Base-by-base conservation (phyloP, 2,329 filamentous ascomycete species). In the Penicillium janthinellum region DNA sequence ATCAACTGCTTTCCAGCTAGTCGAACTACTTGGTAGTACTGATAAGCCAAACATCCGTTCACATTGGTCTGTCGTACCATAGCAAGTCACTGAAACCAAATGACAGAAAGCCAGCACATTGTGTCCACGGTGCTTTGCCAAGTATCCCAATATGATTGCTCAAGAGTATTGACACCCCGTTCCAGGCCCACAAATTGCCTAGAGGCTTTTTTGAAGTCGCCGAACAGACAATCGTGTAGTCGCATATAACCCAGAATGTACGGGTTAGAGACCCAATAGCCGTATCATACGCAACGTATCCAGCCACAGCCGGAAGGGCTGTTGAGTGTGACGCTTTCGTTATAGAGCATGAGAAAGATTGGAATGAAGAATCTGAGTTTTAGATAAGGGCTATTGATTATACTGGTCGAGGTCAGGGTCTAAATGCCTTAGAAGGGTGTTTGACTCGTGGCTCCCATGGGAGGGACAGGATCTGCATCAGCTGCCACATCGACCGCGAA, bases 401-500 rank as follows among this genome's bases (percentile, higher is more conserved):
- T 12, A 20, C 10, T 34, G n/a, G 20, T 20, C 12, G 22, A 14
- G 28, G 4, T 15, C 10, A 35, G 5, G n/a, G 14, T 20, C 17
- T 42, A 14, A 39, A 38, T 15, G 67, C 65, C 58, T 61, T 64
- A 44, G 60, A 60, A 58, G 31, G 28, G 25, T 20, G 50, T 60
- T 20, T 60, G 59, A 8, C 54, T 56, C 41, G 48, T 50, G 14
- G 34, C 45, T 41, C 57, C 35, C 28, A 58, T 53, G 25, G 54
- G 52, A 64, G 67, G 47, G 51, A 62, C 35, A 38, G 68, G 63
- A 60, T 72, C 72, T 22, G 68, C 69, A 61, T 76, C 72, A 37
- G 65, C 66, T 41, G 70, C 71, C 60, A 78, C 76, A 73, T 96
- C 93, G 15, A 95, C 92, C 0, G 91, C 89, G 65, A 90, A 83